Base-by-base conservation (phyloP, 345 rosid species). In the Salix exigua region DNA sequence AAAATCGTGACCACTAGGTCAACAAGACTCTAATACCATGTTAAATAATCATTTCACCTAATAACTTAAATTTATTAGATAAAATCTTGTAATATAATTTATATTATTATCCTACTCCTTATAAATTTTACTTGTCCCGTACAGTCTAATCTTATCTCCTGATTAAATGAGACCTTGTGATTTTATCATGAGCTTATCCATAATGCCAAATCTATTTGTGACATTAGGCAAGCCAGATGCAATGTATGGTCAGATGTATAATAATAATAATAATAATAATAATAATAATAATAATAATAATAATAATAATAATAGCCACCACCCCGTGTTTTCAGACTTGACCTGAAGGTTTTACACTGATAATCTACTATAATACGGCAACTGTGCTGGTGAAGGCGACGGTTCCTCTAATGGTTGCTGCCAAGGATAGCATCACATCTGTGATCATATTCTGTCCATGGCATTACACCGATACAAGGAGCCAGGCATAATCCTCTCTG, bases 1-100 rank as follows among this genome's bases (percentile, higher is more conserved):
- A 0, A 31, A 31, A 0, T 0, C 0, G 0, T 31, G 33, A 31
- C 0, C 4, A 5, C 5, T 31, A 5, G 5, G 33, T 31, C 5
- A 31, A 31, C 4, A 31, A 31, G 0, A 31, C 1, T 31, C 5
- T 31, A 0, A 31, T 31, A 31, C 4, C 5, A 31, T 31, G 5
- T 0, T 31, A 31, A 31, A 0, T 4, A 4, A 31, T 4, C 5
- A 31, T 31, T 0, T 31, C 5, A 31, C 2, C 5, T 31, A 31
- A 31, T 4, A 31, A 4, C 1, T 31, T 31, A 31, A 31, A 0
- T 4, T 31, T 31, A 0, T 31, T 31, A 31, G 2, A 0, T 31
- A 31, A 31, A 4, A 31, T 31, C 0, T 4, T 0, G 4, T 31
- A 0, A 31, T 31, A 31, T 31, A 31, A 31, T 31, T 31, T 31